These are phyloP conservation scores for Sugiyamaella smithiae DNA, from an alignment of 805 yeast species.

Conservation along the genomic window DNA sequence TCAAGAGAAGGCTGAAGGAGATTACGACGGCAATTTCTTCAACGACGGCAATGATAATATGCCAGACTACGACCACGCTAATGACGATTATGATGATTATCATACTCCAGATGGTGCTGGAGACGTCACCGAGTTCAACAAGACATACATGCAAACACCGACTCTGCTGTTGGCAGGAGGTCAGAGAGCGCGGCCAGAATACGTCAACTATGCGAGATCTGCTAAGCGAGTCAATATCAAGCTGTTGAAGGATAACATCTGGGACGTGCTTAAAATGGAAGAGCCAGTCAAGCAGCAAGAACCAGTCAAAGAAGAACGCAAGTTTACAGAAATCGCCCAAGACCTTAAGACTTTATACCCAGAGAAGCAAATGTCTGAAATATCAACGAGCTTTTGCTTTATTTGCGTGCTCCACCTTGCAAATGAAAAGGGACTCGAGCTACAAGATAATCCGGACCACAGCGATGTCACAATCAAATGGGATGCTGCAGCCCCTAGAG, in stretches of 20 bases:
- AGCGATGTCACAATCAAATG: conserved; percentile 30
- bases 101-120: background rate
- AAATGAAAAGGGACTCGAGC: conserved; percentile 71
- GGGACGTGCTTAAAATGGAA: conserved; percentile 46
- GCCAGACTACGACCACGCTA: conserved; percentile 15
- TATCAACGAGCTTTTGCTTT: conserved; percentile 82
- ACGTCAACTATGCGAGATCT: conserved; percentile 58
- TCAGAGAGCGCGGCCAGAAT: conserved; percentile 31
- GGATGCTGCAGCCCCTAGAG: conserved; percentile 19
- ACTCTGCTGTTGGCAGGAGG: conserved; percentile 12
- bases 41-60: conserved; percentile 34
- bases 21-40: conserved; percentile 29
- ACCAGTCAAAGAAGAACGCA: conserved; percentile 28
- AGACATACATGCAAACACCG: conserved; percentile 6
- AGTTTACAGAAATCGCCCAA: conserved; percentile 48
- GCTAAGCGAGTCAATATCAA: conserved; percentile 81
- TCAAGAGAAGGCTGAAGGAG: conserved; percentile 27
- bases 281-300: conserved; percentile 8
- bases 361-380: conserved; percentile 54
- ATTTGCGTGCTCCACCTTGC: conserved; percentile 82
- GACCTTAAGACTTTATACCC: conserved; percentile 54
- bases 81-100: conserved; percentile 14
- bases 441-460: conserved; percentile 46
- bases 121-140: conserved; percentile 2
- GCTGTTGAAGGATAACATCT: conserved; percentile 67